Evolutionary conservation across 257 asterid genomes (phyloP).

Genomic region (Penstemon newberryi): DNA sequence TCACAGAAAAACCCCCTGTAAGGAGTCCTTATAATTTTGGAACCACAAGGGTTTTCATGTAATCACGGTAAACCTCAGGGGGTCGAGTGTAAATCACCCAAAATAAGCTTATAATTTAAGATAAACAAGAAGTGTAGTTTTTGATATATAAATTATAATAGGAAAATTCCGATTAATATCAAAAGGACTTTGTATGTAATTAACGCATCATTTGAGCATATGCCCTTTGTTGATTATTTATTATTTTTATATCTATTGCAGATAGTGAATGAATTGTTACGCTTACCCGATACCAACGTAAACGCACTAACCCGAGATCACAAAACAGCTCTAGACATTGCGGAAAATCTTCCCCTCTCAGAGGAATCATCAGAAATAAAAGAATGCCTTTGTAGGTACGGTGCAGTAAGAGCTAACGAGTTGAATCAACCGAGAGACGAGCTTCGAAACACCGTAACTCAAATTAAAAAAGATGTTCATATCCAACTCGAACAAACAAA

Average conservation of each 20-base stretch:
- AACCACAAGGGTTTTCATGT: no score
- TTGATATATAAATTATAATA: no score
- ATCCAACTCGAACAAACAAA: conserved; percentile 62
- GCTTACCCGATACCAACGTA: conserved; percentile 54
- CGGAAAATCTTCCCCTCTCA: conserved; percentile 51
- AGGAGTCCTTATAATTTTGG: no score
- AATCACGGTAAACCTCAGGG: no score
- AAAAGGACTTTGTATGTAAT: no score
- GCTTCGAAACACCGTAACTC: conserved; percentile 55
- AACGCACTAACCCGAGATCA: conserved; percentile 61
- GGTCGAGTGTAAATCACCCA: no score
- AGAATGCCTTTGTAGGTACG: conserved; percentile 45
- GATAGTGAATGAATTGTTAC: conserved; percentile 47
- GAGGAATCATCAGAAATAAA: conserved; percentile 57
- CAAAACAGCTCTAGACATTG: conserved; percentile 62
- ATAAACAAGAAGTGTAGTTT: no score
- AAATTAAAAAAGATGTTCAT: conserved; percentile 56
- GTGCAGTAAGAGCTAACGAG: conserved; percentile 61
- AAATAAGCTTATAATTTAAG: no score
- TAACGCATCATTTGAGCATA: no score
- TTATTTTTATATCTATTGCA: conserved; percentile 31
- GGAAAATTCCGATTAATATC: no score
- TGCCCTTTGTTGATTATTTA: not conserved
- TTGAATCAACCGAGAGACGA: conserved; percentile 60
- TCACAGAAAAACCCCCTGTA: no score